These are phyloP conservation scores for Arabis alpina DNA, from an alignment of 345 rosid species.

Conservation along the genomic window DNA sequence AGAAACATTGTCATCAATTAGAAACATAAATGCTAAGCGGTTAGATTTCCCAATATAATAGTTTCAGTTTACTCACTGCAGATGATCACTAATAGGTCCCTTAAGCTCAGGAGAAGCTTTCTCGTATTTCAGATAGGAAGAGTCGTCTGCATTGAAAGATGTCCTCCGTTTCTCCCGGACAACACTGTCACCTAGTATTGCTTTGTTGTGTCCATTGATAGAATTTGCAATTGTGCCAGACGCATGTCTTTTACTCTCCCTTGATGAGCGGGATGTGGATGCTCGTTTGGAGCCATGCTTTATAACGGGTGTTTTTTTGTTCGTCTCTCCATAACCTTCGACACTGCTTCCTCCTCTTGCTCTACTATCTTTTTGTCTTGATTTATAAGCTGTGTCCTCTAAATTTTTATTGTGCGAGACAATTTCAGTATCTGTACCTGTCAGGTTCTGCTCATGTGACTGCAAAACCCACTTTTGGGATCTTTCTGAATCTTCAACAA, in stretches of 20 bases:
- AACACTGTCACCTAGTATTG: conserved; percentile 50
- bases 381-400: conserved; percentile 56
- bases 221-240: conserved; percentile 42
- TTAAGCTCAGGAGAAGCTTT: conserved; percentile 79
- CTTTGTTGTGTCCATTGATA: conserved; percentile 56
- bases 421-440: conserved; percentile 49
- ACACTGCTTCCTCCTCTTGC: conserved; percentile 50
- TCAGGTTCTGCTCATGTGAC: conserved; percentile 55
- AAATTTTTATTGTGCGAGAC: conserved; percentile 51
- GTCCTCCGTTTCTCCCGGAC: conserved; percentile 55
- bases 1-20: conserved; percentile 22
- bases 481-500: conserved; percentile 56
- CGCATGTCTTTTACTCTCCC: conserved; percentile 56
- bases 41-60: conserved; percentile 17
- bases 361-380: conserved; percentile 55
- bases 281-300: conserved; percentile 63
- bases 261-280: conserved; percentile 47
- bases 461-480: conserved; percentile 49
- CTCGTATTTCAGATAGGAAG: conserved; percentile 72
- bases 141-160: conserved; percentile 65
- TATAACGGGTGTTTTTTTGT: conserved; percentile 50
- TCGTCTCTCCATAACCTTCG: conserved; percentile 75
- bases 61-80: conserved; percentile 67
- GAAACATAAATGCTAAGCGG: conserved; percentile 1
- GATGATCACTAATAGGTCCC: conserved; percentile 72